Conservation (phyloP, 2,329 filamentous ascomycete species). For the Stachybotrys elegans region DNA sequence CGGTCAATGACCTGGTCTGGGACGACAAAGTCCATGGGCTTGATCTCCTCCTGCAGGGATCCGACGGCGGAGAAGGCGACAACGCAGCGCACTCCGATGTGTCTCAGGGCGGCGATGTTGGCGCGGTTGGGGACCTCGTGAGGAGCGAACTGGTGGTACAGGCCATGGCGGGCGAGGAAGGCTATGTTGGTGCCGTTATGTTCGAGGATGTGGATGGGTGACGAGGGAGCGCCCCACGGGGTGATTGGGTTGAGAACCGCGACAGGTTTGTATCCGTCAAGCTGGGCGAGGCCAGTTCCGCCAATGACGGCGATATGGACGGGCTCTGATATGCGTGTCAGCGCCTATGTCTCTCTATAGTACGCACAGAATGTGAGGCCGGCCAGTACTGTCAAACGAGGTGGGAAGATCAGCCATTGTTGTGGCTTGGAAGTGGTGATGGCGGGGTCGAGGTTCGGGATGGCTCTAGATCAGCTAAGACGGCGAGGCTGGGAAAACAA, state of each 20-base stretch:
- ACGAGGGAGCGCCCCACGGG: slow-evolving; percentile 79
- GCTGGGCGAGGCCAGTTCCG: slow-evolving; percentile 84
- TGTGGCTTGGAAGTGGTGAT: no score
- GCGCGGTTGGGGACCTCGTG: slow-evolving; percentile 93
- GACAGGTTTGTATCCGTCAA: slow-evolving; percentile 81
- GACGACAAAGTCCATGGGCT: slow-evolving; percentile 92
- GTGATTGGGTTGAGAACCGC: slow-evolving; percentile 72
- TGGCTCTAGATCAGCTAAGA: no score
- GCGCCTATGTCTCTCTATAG: no score
- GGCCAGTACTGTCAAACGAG: slow-evolving; percentile 56
- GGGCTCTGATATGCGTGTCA: no score
- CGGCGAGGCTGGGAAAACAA: no score
- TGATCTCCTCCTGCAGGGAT: slow-evolving; percentile 85
- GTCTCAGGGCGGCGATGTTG: slow-evolving; percentile 96
- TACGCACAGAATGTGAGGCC: no score
- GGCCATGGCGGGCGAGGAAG: slow-evolving; percentile 89
- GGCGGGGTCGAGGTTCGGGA: no score
- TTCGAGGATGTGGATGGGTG: slow-evolving; percentile 79
- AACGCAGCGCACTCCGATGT: slow-evolving; percentile 81
- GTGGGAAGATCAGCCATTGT: slow-evolving; percentile 50
- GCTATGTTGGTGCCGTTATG: slow-evolving; percentile 80
- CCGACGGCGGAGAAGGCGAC: slow-evolving; percentile 96
- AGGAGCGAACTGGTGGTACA: slow-evolving; percentile 82
- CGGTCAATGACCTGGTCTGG: slow-evolving; percentile 97
- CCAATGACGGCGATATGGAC: slow-evolving; percentile 87